Evolutionary conservation across 2,329 filamentous ascomycete genomes (phyloP).

Genomic region (Metarhizium album): DNA sequence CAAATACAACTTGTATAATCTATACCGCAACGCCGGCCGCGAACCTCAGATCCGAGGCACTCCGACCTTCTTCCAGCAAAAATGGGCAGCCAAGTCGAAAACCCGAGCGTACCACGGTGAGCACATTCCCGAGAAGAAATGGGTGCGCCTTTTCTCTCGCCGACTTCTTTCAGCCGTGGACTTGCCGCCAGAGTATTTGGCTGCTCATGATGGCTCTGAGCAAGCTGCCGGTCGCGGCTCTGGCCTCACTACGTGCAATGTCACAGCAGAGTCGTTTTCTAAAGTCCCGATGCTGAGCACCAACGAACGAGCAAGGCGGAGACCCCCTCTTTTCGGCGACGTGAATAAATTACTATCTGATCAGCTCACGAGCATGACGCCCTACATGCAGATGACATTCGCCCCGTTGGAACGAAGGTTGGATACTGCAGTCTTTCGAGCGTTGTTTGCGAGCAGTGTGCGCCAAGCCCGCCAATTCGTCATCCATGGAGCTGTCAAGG

Average conservation of each 20-base stretch:
- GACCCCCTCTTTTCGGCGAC: constrained; percentile 16
- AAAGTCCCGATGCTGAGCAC: constrained; percentile 15
- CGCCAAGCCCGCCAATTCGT: constrained; percentile 91
- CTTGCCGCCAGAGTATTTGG: constrained; percentile 74
- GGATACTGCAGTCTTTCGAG: constrained; percentile 89
- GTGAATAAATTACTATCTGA: constrained; percentile 23
- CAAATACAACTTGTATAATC: constrained; percentile 93
- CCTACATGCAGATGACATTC: constrained; percentile 95
- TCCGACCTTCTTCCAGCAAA: constrained; percentile 91
- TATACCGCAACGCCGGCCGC: constrained; percentile 34
- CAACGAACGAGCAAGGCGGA: constrained; percentile 9
- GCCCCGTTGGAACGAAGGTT: constrained; percentile 82
- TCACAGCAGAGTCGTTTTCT: constrained; percentile 25
- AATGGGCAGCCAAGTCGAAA: constrained; percentile 83
- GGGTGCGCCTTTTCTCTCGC: constrained; percentile 84
- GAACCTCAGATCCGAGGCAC: constrained; percentile 20
- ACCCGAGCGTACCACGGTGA: constrained; percentile 89
- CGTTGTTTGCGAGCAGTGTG: constrained; percentile 86
- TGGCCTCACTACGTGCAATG: constrained; percentile 37
- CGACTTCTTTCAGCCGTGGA: constrained; percentile 73
- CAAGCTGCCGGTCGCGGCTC: constrained; percentile 76
- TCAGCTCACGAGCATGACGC: constrained; percentile 45
- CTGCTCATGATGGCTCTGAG: constrained; percentile 68
- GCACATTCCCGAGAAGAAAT: constrained; percentile 84
- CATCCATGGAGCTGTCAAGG: constrained; percentile 83